phyloP scores from a whole-genome alignment of 306 rosid genomes.

The Carpinus fangiana region DNA sequence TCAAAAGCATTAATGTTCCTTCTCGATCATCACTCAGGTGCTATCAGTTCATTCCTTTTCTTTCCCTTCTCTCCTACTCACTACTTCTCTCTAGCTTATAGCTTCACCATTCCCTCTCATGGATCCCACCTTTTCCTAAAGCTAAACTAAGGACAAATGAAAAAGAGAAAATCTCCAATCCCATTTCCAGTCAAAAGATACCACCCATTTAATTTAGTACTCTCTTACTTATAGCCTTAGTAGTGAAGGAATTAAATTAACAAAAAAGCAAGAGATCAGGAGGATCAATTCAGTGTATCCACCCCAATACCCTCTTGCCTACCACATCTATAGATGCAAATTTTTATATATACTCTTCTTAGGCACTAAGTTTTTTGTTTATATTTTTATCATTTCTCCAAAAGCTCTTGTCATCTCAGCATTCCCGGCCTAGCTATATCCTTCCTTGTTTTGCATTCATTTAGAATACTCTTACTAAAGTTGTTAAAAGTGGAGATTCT shows the following conservation, averaged over 20 bases:
- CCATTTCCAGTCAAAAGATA: conserved; percentile 40
- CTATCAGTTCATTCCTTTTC: conserved; percentile 13
- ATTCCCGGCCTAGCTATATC: background rate
- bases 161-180: conserved; percentile 36
- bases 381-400: background rate
- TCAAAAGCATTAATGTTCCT: conserved; percentile 48
- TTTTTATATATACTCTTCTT: background rate
- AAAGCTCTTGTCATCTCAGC: background rate
- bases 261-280: conserved; percentile 23
- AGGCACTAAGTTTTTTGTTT: background rate
- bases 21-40: conserved; percentile 26
- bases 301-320: background rate
- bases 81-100: conserved; percentile 1
- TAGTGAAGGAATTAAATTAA: conserved; percentile 41
- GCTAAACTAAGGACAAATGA: conserved; percentile 34
- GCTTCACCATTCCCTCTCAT: conserved; percentile 39
- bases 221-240: conserved; percentile 29
- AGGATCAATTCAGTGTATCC: conserved; percentile 14
- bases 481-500: background rate
- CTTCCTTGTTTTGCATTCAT: background rate
- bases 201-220: conserved; percentile 26
- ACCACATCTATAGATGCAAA: background rate
- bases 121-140: conserved; percentile 42
- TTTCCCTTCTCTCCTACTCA: conserved; percentile 35
- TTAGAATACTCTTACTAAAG: background rate